Percentiles rank a stretch among this genome's conserved stretches.
phyloP scores from a whole-genome alignment of 192 early-diverging fungal species.

The Chytriomyces sp. region DNA sequence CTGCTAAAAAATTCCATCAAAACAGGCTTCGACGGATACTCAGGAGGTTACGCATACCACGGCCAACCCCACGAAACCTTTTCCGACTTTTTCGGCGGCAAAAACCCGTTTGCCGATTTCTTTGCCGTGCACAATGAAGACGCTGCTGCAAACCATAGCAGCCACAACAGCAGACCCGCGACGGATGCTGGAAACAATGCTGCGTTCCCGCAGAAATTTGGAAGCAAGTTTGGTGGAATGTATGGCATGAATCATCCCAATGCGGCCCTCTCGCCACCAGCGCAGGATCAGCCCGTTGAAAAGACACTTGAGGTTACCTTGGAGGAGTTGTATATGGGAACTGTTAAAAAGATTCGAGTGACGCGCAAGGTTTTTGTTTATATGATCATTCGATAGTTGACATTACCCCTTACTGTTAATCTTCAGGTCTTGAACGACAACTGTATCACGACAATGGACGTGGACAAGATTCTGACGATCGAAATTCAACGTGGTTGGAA shows the following conservation, averaged over 20 bases:
- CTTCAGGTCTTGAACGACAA: slow-evolving; percentile 58
- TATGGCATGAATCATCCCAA: slow-evolving; percentile 55
- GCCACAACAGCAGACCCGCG: background rate
- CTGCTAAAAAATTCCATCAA: background rate
- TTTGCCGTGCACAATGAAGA: slow-evolving; percentile 30
- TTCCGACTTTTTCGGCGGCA: slow-evolving; percentile 59
- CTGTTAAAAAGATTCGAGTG: slow-evolving; percentile 60
- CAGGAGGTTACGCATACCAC: slow-evolving; percentile 59
- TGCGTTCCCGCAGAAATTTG: slow-evolving; percentile 49
- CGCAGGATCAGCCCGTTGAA: slow-evolving; percentile 51
- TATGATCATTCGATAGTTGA: background rate
- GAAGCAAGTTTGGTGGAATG: slow-evolving; percentile 61
- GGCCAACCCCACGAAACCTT: slow-evolving; percentile 57
- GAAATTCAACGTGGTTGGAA: slow-evolving; percentile 55
- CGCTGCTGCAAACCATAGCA: background rate
- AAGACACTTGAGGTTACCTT: slow-evolving; percentile 51
- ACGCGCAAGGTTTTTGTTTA: slow-evolving; percentile 46
- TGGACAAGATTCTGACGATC: slow-evolving; percentile 58
- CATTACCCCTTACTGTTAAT: background rate
- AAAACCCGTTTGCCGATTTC: slow-evolving; percentile 58
- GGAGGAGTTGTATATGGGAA: slow-evolving; percentile 61
- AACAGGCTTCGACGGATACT: slow-evolving; percentile 50
- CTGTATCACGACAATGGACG: slow-evolving; percentile 52
- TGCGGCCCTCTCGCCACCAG: slow-evolving; percentile 32
- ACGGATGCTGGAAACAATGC: slow-evolving; percentile 27